Percentiles rank a stretch among this genome's conserved stretches.
Evolutionary conservation across 148 eudicot species (phyloP).

Genomic region (Arbutus unedo): DNA sequence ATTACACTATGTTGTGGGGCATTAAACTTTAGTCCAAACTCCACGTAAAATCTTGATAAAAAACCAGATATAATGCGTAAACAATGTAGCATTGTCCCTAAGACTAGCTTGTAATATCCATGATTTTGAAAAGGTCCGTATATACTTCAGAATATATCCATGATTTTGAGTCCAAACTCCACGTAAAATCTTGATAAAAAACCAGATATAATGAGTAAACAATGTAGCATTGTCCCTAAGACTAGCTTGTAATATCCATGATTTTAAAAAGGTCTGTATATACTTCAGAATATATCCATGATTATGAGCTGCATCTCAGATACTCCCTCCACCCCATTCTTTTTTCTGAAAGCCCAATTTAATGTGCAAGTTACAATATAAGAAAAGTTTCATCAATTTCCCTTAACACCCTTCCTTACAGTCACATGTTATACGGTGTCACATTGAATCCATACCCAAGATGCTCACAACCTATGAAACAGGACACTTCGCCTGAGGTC

Average conservation of each 20-base stretch:
- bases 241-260: not conserved
- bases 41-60: not conserved
- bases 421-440: not conserved
- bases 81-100: not conserved
- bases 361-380: not conserved
- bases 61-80: not conserved
- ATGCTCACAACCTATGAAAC: not conserved
- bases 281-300: not conserved
- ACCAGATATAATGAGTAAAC: not conserved
- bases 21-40: not conserved
- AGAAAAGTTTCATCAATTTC: not conserved
- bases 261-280: too few species aligned
- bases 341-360: not conserved
- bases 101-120: not conserved
- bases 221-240: not conserved
- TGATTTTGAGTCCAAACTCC: not conserved
- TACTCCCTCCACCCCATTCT: not conserved
- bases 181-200: not conserved
- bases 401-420: not conserved
- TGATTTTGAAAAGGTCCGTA: too few species aligned
- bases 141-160: not conserved
- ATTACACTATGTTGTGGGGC: not conserved
- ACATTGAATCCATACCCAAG: not conserved
- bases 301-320: not conserved
- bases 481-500: not conserved